Base-by-base conservation (phyloP, 352 stramenopile genomes). In the Pilasporangium apinafurcum region DNA sequence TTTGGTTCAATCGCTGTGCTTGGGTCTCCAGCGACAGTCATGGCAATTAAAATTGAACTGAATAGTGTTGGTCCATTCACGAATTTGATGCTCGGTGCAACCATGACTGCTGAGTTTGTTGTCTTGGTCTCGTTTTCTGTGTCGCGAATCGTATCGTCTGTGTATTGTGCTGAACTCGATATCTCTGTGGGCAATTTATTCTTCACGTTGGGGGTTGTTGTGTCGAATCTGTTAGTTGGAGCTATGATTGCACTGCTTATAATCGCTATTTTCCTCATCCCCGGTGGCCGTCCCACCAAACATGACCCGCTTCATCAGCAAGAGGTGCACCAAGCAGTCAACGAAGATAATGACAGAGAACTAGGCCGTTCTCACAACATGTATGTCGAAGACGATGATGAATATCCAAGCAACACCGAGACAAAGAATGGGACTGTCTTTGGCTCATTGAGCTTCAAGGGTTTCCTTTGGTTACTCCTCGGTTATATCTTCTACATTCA, bases 41-140 rank as follows among this genome's bases (percentile, higher is more conserved):
- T 87, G 72, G 75, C 73, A 14, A 83, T 86, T 55, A 83, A 86
- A 56, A 86, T 83, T 38, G 73, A 86, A 42, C 62, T 84, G 41
- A 82, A 87, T 36, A 82, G 71, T 22, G 75, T 82, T 33, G 75
- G 75, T 2, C 69, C 69, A 5, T 87, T 87, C 48, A 87, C 75
- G 5, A 84, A 79, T 50, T 58, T 87, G 37, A 85, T 85, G 75
- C 58, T 87, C 10, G 75, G 75, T 8, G 57, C 67, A 8, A 83
- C 69, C 6, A 87, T 87, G 75, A 70, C 56, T 4, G 68, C 75
- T 31, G 75, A 87, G 49, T 84, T 87, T 26, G 59, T 87, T 9
- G 75, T 87, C 40, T 62, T 87, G 17, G 52, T 87, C 13, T 82
- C 68, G 3, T 87, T 87, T 47, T 84, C 71, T 2, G 46, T 87